Evolutionary conservation across 139 green algal species (phyloP), one percentile per base, ranked within the genome.

Genomic region (Volvox reticuliferus): DNA sequence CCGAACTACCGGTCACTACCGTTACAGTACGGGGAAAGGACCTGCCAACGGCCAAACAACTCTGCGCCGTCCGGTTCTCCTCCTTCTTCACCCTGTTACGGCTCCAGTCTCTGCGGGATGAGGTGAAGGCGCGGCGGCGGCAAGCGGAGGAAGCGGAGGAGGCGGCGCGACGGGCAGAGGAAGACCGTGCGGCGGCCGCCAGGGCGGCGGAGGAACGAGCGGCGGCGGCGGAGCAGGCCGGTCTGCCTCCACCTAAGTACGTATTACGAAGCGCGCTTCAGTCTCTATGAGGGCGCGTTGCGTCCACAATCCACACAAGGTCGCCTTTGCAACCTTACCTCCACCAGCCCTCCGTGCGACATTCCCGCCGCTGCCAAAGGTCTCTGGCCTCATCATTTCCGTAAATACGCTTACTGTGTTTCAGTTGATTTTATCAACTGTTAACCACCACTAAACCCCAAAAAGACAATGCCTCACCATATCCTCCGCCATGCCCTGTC

Each of bases 151-250:
- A 67, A 12, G 61, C 17, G 0, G 73, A 44, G 61, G 87, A 33
- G 26, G 87, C 61, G 61, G 76, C 76, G 12, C 20, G 20, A 19
- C 44, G 30, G 1, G 76, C 76, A 28, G 87, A 73, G 61, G 76
- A 86, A 12, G 87, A 86, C 5, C 17, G 5, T 9, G 87, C 33
- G 22, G 33, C 61, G 62, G 76, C 75, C 21, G 87, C 22, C 1
- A 79, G 73, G 62, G 87, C 75, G 62, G 87, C 76, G 17, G 61
- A 82, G 61, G 87, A 91, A 12, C 76, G 87, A 2, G 87, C 87
- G 76, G 87, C 76, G n/a, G 87, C 87, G 24, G 87, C 87, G 33
- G 76, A 77, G 87, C 12, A 91, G 76, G 87, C 87, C 32, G 87
- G 87, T 6, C 76, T 91, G 14, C 87, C 87, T 21, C 86, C 86